Conservation (phyloP, 371 early-diverging fungal species). For the Mortierella sp. region DNA sequence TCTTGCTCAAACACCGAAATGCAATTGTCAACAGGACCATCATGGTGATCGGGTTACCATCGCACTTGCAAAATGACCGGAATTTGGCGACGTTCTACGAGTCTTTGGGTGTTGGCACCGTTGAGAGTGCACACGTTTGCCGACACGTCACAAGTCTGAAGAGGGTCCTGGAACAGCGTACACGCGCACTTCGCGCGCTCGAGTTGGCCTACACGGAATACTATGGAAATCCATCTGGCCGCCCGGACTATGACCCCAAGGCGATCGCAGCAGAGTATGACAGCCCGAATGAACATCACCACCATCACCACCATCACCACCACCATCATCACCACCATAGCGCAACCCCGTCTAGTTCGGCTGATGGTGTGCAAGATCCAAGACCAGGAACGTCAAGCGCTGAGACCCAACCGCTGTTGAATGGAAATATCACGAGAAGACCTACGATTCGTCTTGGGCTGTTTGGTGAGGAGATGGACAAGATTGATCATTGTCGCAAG, state of each 20-base stretch:
- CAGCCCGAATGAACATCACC: conserved; percentile 7
- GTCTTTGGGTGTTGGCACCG: conserved; percentile 66
- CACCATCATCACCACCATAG: not conserved
- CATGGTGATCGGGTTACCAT: conserved; percentile 69
- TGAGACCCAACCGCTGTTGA: too few relatives aligned
- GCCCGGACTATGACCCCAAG: conserved; percentile 47
- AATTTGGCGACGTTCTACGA: conserved; percentile 70
- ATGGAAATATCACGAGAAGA: conserved; percentile 19
- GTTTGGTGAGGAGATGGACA: conserved; percentile 54
- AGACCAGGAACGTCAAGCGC: too few relatives aligned
- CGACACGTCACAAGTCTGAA: conserved; percentile 61
- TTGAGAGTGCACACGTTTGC: conserved; percentile 69
- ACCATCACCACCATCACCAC: conserved; percentile 1
- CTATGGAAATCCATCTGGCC: conserved; percentile 47
- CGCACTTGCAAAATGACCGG: conserved; percentile 60
- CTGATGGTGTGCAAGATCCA: not conserved
- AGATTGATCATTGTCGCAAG: conserved; percentile 44
- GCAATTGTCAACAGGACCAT: conserved; percentile 66
- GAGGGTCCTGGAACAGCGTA: conserved; percentile 51
- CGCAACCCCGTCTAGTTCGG: not conserved
- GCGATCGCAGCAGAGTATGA: conserved; percentile 37
- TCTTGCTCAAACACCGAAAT: conserved; percentile 61
- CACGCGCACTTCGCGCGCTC: conserved; percentile 41
- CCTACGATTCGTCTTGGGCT: conserved; percentile 49
- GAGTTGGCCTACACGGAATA: conserved; percentile 54